A percentile compares a stretch with the other conserved stretches of the same genome.
Evolutionary conservation across 192 early-diverging fungal species (phyloP).

Genomic region (Endogone sp.): DNA sequence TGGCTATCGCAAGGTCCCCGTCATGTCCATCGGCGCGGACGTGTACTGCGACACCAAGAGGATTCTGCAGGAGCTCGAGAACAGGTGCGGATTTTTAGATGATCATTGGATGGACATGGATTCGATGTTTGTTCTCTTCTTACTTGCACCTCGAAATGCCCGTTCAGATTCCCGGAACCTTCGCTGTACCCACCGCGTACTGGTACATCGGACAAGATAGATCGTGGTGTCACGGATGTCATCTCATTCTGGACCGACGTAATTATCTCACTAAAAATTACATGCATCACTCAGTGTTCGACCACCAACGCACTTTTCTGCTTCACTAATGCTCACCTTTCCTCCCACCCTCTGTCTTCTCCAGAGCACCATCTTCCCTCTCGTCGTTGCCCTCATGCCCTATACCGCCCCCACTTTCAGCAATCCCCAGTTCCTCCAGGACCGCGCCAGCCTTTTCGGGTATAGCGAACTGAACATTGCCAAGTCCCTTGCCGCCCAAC

Average conservation of each 20-base stretch:
- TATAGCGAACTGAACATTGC: constrained; percentile 12
- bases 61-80: constrained; percentile 34
- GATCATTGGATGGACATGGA: not conserved
- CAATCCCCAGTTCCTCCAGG: constrained; percentile 16
- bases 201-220: constrained; percentile 9
- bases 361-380: constrained; percentile 21
- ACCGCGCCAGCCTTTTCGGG: constrained; percentile 17
- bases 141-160: no score
- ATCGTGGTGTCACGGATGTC: constrained; percentile 10
- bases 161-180: constrained; percentile 12
- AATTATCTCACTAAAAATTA: constrained; percentile 9
- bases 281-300: no score
- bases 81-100: constrained; percentile 10
- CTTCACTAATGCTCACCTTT: constrained; percentile 2
- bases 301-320: no score
- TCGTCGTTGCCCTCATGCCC: constrained; percentile 23
- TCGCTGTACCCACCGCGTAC: constrained; percentile 11
- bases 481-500: constrained; percentile 6
- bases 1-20: constrained; percentile 42
- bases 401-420: constrained; percentile 19
- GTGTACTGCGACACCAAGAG: constrained; percentile 35
- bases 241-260: constrained; percentile 29
- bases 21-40: constrained; percentile 43
- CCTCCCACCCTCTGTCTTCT: not conserved
- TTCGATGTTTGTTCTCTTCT: not conserved